A percentile compares a stretch with the other conserved stretches of the same genome.
phyloP scores from a whole-genome alignment of 257 asterid species.

The Gentiana dahurica region DNA sequence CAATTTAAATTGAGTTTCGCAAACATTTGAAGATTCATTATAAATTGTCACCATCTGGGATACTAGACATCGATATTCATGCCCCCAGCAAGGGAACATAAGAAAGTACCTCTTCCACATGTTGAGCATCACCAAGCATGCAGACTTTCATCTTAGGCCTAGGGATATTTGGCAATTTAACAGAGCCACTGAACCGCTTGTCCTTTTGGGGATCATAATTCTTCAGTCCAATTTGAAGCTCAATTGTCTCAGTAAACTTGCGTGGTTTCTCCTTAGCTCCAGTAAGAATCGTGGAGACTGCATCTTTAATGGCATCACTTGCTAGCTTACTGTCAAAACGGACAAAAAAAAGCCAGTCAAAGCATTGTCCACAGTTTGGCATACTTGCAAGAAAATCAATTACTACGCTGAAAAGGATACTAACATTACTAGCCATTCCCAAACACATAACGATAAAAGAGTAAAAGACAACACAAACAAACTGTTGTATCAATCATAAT shows the following conservation, averaged over 20 bases:
- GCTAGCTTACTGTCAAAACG: constrained; percentile 10
- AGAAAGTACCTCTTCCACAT: constrained; percentile 8
- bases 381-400: too few species aligned
- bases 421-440: too few species aligned
- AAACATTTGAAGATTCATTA: neutral
- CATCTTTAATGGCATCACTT: constrained; percentile 10
- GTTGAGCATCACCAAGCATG: constrained; percentile 16
- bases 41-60: neutral
- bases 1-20: constrained; percentile 6
- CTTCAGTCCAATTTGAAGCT: constrained; percentile 12
- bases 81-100: too few species aligned
- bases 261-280: constrained; percentile 6
- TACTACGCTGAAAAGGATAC: too few species aligned
- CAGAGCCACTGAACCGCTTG: constrained; percentile 15
- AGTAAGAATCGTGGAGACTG: constrained; percentile 1
- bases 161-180: constrained; percentile 13
- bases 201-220: constrained; percentile 15
- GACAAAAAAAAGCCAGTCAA: too few species aligned
- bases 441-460: too few species aligned
- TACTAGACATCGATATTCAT: too few species aligned
- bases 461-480: too few species aligned
- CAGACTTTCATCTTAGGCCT: constrained; percentile 15
- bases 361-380: too few species aligned
- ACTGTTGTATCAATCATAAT: too few species aligned
- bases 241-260: constrained; percentile 12